A percentile compares a stretch with the other conserved stretches of the same genome.
phyloP scores from a whole-genome alignment of 106 monocot genomes.

The Dioscorea dumetorum region DNA sequence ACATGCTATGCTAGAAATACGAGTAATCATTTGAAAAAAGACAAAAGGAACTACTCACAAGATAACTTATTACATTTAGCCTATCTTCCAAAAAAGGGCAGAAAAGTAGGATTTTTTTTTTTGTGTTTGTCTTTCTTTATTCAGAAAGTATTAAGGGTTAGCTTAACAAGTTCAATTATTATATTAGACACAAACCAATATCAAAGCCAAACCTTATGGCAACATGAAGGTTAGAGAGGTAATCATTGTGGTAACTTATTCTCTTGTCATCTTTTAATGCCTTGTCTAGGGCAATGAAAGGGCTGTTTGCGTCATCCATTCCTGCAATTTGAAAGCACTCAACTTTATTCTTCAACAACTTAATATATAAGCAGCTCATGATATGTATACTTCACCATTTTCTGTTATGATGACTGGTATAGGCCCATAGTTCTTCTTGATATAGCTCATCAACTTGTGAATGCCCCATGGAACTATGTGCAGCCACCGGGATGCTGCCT shows the following conservation, averaged over 20 bases:
- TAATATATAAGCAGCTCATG: background rate
- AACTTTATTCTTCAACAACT: no score
- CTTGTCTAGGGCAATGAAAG: conserved; percentile 27
- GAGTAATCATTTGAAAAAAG: no score
- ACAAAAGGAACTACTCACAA: no score
- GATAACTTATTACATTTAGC: no score
- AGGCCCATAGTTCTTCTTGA: conserved; percentile 58
- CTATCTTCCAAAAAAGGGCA: no score
- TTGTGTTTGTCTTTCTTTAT: no score
- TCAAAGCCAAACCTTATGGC: conserved; percentile 44
- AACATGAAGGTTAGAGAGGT: conserved; percentile 45
- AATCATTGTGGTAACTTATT: conserved; percentile 60
- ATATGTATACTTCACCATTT: conserved; percentile 38
- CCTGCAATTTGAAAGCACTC: conserved; percentile 18
- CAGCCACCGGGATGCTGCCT: conserved; percentile 66
- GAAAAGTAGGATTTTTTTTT: no score
- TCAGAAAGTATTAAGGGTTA: no score
- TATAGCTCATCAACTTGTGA: conserved; percentile 51
- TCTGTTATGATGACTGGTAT: conserved; percentile 57
- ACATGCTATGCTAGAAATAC: no score
- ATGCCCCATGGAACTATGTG: conserved; percentile 81
- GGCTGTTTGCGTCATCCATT: conserved; percentile 58
- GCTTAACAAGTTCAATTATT: no score
- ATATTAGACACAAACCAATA: background rate
- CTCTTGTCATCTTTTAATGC: conserved; percentile 52